Evolutionary conservation across 345 rosid species (phyloP), one percentile per base, ranked within the genome.

Genomic region (Citrus glauca): DNA sequence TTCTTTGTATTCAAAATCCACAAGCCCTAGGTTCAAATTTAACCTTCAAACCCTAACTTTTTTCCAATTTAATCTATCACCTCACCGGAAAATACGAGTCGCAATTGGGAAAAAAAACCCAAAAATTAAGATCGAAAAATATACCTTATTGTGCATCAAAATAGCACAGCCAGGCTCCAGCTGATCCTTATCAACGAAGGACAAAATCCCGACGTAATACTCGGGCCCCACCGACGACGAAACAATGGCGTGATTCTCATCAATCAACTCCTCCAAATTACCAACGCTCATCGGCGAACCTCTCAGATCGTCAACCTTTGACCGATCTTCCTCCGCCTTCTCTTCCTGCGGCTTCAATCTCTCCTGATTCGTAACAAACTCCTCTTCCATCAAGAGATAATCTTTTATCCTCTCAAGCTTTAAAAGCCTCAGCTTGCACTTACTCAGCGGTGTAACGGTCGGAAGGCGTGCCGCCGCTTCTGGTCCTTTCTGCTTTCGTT

Each of bases 221-320:
- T 96, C 98, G 0, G 98, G 98, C 6, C 99, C 98, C 69, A 93
- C 98, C 2, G 98, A 92, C 35, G 97, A 90, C 22, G 98, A 92
- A 69, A 96, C 97, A 66, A 93, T 96, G 1, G 99, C 98, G 66
- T 96, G 98, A 81, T 92, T 94, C 93, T 96, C 99, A 77, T 96
- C 99, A 60, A 96, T 96, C 67, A 96, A 56, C 83, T 97, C 99
- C 85, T 94, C 98, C 73, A 97, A 79, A 77, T 91, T 97, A 1
- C 98, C 98, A 27, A 97, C 98, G 73, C 97, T 94, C 99, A 97
- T 94, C 3, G 99, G 98, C 3, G 94, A 88, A 0, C 98, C 97
- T 66, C 99, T 89, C 77, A 97, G 87, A 80, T 94, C 97, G 76
- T 97, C 97, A 35, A 97, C 98, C 79, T 90, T 91, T 38, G 98